Conservation (phyloP, 345 rosid species). For the Rubroshorea leprosula region DNA sequence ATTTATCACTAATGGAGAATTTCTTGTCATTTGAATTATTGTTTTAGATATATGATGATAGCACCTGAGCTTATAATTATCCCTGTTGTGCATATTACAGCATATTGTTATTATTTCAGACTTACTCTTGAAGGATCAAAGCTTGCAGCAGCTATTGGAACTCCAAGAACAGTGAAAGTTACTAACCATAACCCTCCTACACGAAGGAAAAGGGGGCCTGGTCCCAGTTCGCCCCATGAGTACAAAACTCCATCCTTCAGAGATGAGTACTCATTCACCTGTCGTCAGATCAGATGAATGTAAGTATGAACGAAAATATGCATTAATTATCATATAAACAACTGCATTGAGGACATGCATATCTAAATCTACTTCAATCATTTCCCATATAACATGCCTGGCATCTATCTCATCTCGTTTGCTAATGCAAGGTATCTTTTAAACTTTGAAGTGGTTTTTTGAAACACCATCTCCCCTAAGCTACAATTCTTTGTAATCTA, state of each 20-base stretch:
- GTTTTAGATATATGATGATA: not conserved
- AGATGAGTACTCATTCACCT: slow-evolving; percentile 91
- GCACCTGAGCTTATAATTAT: not conserved
- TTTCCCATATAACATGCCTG: no score
- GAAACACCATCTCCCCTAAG: no score
- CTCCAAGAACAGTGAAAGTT: slow-evolving; percentile 75
- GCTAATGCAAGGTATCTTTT: no score
- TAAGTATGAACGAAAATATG: slow-evolving; percentile 5
- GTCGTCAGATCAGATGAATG: slow-evolving; percentile 10
- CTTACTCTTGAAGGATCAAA: slow-evolving; percentile 87
- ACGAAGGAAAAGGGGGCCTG: slow-evolving; percentile 61
- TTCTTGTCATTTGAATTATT: not conserved
- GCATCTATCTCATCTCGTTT: no score
- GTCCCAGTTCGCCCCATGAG: slow-evolving; percentile 86
- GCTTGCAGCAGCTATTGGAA: slow-evolving; percentile 91
- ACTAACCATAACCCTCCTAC: slow-evolving; percentile 87
- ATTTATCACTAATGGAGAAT: no score
- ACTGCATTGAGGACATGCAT: no score
- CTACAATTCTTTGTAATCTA: no score
- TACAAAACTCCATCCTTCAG: slow-evolving; percentile 73
- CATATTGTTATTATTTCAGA: not conserved
- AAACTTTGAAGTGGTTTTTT: no score
- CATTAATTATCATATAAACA: no score
- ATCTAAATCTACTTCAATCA: no score
- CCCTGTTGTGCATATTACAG: not conserved